A percentile compares a stretch with the other conserved stretches of the same genome.
These are phyloP conservation scores for Boletus reticulatus DNA, from an alignment of 768 basidiomycete species.

Conservation along the genomic window DNA sequence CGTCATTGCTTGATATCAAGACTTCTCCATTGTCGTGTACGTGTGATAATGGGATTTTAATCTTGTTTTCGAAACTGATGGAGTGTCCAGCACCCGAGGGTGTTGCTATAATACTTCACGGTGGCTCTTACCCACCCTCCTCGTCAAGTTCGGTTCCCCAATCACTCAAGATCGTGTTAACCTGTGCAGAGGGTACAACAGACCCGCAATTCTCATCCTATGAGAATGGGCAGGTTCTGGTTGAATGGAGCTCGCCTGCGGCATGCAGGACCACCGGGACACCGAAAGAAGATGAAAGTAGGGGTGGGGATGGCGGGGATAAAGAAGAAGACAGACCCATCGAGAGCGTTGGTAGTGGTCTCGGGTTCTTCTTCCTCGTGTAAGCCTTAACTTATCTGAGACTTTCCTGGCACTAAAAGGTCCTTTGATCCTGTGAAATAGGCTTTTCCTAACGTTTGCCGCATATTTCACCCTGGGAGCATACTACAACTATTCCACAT, in stretches of 20 bases:
- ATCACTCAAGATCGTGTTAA: conserved; percentile 56
- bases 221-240: conserved; percentile 47
- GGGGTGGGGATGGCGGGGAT: conserved; percentile 8
- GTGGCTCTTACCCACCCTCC: conserved; percentile 57
- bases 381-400: conserved; percentile 37
- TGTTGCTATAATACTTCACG: conserved; percentile 56
- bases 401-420: neutral
- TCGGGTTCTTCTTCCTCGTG: conserved; percentile 91
- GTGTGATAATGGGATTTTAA: conserved; percentile 25
- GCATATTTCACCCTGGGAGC: conserved; percentile 78
- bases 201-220: conserved; percentile 60
- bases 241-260: conserved; percentile 63
- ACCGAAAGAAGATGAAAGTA: conserved; percentile 27
- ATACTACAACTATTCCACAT: conserved; percentile 86
- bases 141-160: conserved; percentile 47
- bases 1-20: conserved; percentile 26
- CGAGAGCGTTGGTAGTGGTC: conserved; percentile 59
- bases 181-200: conserved; percentile 47
- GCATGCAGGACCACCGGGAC: conserved; percentile 47
- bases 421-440: conserved; percentile 40
- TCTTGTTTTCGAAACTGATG: conserved; percentile 3
- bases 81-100: conserved; percentile 47
- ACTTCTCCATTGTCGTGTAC: conserved; percentile 33
- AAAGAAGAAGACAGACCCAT: conserved; percentile 30
- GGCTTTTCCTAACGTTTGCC: conserved; percentile 53